These are phyloP conservation scores for Cryptococcus neoformans DNA, from an alignment of 1,284 basidiomycete species.

Conservation along the genomic window DNA sequence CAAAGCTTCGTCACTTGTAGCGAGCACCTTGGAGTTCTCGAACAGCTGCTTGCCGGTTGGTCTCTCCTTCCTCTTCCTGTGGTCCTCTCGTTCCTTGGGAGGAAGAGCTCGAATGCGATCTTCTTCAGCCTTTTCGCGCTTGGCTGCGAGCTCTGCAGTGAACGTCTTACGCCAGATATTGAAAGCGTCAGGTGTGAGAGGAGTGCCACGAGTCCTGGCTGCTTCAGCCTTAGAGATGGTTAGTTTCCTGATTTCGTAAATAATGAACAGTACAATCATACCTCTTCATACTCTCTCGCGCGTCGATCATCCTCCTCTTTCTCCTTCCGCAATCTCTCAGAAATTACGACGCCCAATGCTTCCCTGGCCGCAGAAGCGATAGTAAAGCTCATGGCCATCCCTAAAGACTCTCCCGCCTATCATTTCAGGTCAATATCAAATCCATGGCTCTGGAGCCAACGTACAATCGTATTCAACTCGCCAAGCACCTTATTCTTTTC, in stretches of 20 bases:
- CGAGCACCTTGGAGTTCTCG: constrained; percentile 71
- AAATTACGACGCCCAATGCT: constrained; percentile 64
- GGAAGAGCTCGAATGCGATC: constrained; percentile 73
- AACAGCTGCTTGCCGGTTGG: constrained; percentile 83
- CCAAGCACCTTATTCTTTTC: constrained; percentile 63
- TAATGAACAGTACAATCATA: constrained; percentile 40
- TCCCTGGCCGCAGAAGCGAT: constrained; percentile 85
- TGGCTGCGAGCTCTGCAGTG: constrained; percentile 62
- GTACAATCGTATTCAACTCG: constrained; percentile 63
- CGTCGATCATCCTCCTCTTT: constrained; percentile 66
- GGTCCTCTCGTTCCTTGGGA: constrained; percentile 86
- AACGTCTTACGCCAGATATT: constrained; percentile 76
- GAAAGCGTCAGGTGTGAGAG: constrained; percentile 80
- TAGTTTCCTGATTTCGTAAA: neutral
- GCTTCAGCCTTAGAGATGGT: constrained; percentile 67
- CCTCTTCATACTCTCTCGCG: constrained; percentile 71
- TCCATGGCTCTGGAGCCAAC: constrained; percentile 31
- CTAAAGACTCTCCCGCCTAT: constrained; percentile 84
- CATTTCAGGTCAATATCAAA: neutral
- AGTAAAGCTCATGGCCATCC: constrained; percentile 98
- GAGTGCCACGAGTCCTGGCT: constrained; percentile 81
- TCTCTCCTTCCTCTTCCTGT: constrained; percentile 63
- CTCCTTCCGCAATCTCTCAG: constrained; percentile 58
- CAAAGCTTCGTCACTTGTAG: constrained; percentile 64
- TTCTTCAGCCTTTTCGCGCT: constrained; percentile 69